These are phyloP conservation scores for Hericium coralloides DNA, from an alignment of 768 basidiomycete genomes.

Conservation along the genomic window DNA sequence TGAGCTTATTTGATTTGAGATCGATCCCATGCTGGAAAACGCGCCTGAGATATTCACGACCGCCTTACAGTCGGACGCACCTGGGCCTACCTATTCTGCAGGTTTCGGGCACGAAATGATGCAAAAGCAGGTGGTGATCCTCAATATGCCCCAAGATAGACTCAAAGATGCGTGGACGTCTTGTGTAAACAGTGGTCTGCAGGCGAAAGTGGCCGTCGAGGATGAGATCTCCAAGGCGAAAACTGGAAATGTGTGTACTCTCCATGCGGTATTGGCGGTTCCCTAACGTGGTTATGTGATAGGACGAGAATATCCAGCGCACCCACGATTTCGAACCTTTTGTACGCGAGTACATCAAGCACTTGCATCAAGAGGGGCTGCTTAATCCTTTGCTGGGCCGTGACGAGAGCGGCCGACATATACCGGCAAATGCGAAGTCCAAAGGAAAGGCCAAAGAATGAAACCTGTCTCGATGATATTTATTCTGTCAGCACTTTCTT, in stretches of 20 bases:
- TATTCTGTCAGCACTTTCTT: neutral
- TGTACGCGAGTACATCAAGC: slow-evolving; percentile 34
- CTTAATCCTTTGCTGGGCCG: slow-evolving; percentile 33
- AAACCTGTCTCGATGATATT: neutral
- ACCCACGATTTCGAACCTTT: slow-evolving; percentile 61
- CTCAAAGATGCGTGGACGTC: slow-evolving; percentile 37
- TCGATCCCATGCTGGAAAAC: slow-evolving; percentile 29
- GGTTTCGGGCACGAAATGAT: slow-evolving; percentile 40
- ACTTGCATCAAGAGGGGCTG: slow-evolving; percentile 37
- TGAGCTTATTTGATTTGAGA: slow-evolving; percentile 20
- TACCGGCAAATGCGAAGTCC: neutral
- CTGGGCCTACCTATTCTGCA: slow-evolving; percentile 27
- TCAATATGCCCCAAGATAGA: slow-evolving; percentile 31
- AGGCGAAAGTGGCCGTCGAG: slow-evolving; percentile 32
- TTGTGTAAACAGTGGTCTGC: slow-evolving; percentile 32
- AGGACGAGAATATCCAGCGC: slow-evolving; percentile 50
- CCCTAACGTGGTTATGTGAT: neutral
- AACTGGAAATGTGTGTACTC: slow-evolving; percentile 34
- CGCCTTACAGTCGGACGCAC: slow-evolving; percentile 16
- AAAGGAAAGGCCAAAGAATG: neutral
- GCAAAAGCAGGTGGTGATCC: slow-evolving; percentile 32
- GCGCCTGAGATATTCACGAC: slow-evolving; percentile 25
- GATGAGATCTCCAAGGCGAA: slow-evolving; percentile 40
- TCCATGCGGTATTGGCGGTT: neutral
- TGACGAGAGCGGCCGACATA: neutral